Percentiles rank a stretch among this genome's conserved stretches.
phyloP scores from a whole-genome alignment of 106 monocot species.

The Xerophyta viscosa region DNA sequence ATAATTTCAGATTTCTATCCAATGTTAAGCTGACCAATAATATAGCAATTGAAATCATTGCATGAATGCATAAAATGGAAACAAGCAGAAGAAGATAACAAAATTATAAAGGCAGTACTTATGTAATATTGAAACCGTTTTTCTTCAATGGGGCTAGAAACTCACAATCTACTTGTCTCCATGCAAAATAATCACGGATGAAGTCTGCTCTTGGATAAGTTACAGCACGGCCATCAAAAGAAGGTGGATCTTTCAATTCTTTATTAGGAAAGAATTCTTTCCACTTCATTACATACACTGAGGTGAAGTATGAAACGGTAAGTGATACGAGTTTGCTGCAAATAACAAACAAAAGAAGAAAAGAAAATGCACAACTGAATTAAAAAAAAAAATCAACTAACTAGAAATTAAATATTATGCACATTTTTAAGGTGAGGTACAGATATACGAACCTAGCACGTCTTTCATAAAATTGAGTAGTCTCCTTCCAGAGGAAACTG shows the following conservation, averaged over 20 bases:
- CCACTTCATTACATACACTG: constrained; percentile 84
- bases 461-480: constrained; percentile 58
- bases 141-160: constrained; percentile 1
- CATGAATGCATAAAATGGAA: no score
- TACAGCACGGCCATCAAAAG: constrained; percentile 77
- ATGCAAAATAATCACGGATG: constrained; percentile 73
- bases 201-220: constrained; percentile 72
- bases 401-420: no score
- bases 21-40: no score
- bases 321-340: constrained; percentile 80
- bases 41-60: no score
- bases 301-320: constrained; percentile 80
- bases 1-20: no score
- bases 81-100: no score
- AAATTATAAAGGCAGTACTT: no score
- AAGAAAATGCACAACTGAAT: neutral
- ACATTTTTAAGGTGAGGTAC: no score
- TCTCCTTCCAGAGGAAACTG: constrained; percentile 87
- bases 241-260: constrained; percentile 59
- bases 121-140: no score
- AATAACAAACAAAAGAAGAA: constrained; percentile 6
- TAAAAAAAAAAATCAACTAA: neutral
- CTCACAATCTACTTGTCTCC: constrained; percentile 97
- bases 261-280: constrained; percentile 77
- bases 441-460: constrained; percentile 41